Base-by-base conservation (phyloP, 176 grass and related monocot genomes). In the Tuctoria greenei region DNA sequence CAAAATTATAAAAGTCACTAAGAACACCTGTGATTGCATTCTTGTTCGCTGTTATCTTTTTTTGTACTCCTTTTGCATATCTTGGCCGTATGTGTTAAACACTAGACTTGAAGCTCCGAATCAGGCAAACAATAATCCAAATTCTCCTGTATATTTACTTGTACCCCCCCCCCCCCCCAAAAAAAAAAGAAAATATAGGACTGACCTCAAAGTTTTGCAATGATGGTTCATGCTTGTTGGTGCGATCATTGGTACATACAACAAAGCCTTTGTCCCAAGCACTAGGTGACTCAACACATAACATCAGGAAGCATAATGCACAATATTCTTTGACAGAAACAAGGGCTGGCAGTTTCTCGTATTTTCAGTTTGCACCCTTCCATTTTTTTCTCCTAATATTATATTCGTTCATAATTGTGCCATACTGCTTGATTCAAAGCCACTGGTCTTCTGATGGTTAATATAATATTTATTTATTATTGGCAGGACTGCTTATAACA, bases 401-500 rank as follows among this genome's bases (percentile, higher is more conserved):
- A 49, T 40, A 23, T 56, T 42, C 21, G 13, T 16, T 69, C 10
- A n/a, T 40, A 20, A 17, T 51, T 81, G 16, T 47, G 31, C 31
- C 52, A 23, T 47, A 31, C 4, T 64, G 25, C 45, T n/a, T 66
- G 28, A 23, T 83, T 77, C 25, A 21, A 45, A 61, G 34, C 9
- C 44, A 72, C 37, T 77, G 13, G 1, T 73, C 7, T 72, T 71
- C 14, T 58, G 14, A 37, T 38, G 20, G 10, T 41, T 27, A 45
- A 49, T 61, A 81, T 82, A 65, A 71, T 40, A 18, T 77, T 71
- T 36, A 7, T 40, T 71, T 78, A 13, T 50, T 55, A 72, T 57
- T 65, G 67, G 36, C 82, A 93, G 91, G 88, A 93, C 84, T 81
- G 85, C 91, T 12, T 93, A 93, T 79, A 93, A 93, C 72, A 78